A percentile compares a stretch with the other conserved stretches of the same genome.
phyloP scores from a whole-genome alignment of 148 eudicot genomes.

The Rhododendron mucronatum region DNA sequence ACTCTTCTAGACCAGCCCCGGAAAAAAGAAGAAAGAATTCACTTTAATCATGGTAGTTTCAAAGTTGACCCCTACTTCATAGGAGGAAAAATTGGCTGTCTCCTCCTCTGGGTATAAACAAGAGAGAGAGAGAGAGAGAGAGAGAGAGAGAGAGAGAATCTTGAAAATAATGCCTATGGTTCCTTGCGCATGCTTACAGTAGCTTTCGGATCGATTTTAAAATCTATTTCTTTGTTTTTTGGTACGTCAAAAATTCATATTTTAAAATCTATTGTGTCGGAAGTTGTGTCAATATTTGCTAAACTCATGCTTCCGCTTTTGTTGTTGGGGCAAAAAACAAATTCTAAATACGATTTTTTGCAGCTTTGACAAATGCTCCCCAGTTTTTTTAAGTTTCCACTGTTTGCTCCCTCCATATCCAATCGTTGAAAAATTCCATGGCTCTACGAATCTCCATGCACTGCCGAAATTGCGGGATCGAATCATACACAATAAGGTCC shows the following conservation, averaged over 20 bases:
- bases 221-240: background rate
- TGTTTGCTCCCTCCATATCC: background rate
- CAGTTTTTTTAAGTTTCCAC: background rate
- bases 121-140: background rate
- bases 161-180: background rate
- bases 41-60: background rate
- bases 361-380: background rate
- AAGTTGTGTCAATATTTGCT: background rate
- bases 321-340: background rate
- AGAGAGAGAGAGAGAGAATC: background rate
- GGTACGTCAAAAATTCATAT: background rate
- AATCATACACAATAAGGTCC: background rate
- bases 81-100: background rate
- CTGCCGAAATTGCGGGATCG: background rate
- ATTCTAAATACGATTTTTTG: too few relatives aligned
- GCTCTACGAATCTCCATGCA: too few relatives aligned
- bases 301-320: background rate
- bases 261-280: background rate
- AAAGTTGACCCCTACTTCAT: background rate
- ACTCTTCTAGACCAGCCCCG: background rate
- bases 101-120: background rate
- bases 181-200: background rate
- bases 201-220: background rate
- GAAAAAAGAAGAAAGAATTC: background rate
- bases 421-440: background rate